A percentile compares a stretch with the other conserved stretches of the same genome.
Conservation (phyloP, 2,329 filamentous ascomycete species). For the Talaromyces atroroseus region DNA sequence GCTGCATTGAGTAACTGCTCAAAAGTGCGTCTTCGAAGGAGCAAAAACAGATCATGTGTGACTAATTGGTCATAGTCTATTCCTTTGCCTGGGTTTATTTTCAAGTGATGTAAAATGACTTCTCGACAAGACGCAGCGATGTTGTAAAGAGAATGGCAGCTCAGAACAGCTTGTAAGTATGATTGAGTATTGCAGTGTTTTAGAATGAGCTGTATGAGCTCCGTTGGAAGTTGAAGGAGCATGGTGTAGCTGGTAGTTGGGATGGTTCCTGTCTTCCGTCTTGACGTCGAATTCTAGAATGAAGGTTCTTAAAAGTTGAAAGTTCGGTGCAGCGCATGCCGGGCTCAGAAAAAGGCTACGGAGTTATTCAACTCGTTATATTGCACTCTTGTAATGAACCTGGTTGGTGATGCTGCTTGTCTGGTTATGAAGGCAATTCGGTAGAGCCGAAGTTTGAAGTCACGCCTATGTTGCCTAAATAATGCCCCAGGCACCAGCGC, state of each 20-base stretch:
- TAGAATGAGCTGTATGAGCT: conserved; percentile 37
- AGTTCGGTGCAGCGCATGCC: neutral
- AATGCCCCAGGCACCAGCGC: neutral
- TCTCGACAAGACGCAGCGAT: conserved; percentile 32
- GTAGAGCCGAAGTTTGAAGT: neutral
- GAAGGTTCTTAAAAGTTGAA: neutral
- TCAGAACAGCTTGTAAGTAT: conserved; percentile 34
- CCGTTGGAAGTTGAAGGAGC: conserved; percentile 33
- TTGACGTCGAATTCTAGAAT: neutral
- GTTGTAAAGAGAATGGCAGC: conserved; percentile 31
- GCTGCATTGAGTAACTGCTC: conserved; percentile 33
- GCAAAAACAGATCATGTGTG: conserved; percentile 26
- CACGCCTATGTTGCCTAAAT: neutral
- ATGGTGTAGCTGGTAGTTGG: conserved; percentile 13
- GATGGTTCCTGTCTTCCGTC: neutral
- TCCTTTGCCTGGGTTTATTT: conserved; percentile 28
- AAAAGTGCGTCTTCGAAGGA: conserved; percentile 27
- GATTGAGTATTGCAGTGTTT: conserved; percentile 27
- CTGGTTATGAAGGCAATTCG: neutral
- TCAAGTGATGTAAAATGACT: conserved; percentile 33
- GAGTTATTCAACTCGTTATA: neutral
- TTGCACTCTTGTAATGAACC: neutral
- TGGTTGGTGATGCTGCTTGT: conserved; percentile 1
- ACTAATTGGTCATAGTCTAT: conserved; percentile 15
- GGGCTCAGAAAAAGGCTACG: neutral